phyloP scores from a whole-genome alignment of 345 rosid species.

The Gossypium ekmanianum region DNA sequence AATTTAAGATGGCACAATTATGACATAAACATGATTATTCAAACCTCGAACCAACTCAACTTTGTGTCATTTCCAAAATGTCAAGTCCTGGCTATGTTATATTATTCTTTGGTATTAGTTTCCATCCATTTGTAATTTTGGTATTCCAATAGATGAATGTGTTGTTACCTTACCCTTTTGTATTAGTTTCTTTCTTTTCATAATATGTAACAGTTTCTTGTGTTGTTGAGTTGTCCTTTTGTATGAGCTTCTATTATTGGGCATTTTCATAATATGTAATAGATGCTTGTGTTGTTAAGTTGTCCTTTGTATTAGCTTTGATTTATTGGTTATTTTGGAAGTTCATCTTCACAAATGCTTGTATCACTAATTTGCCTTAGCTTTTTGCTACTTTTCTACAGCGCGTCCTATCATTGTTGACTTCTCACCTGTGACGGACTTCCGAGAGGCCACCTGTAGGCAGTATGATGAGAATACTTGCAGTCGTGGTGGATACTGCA shows the following conservation, averaged over 20 bases:
- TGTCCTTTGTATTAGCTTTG: neutral
- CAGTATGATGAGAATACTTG: constrained; percentile 70
- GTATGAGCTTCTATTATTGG: neutral
- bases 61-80: neutral
- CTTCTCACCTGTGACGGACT: constrained; percentile 73
- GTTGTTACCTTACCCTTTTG: neutral
- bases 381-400: constrained; percentile 14
- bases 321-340: neutral
- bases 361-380: neutral
- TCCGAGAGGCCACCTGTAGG: constrained; percentile 75
- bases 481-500: constrained; percentile 79
- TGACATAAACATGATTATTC: neutral
- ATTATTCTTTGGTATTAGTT: neutral
- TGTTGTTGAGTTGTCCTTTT: neutral
- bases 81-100: neutral
- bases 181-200: neutral
- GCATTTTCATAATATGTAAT: neutral
- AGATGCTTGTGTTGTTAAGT: neutral
- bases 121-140: neutral
- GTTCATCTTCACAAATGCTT: neutral
- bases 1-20: neutral
- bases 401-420: constrained; percentile 72
- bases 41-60: neutral
- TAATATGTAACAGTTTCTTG: neutral
- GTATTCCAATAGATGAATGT: neutral